Base-by-base conservation (phyloP, 768 basidiomycete species). In the Cubamyces sp. region DNA sequence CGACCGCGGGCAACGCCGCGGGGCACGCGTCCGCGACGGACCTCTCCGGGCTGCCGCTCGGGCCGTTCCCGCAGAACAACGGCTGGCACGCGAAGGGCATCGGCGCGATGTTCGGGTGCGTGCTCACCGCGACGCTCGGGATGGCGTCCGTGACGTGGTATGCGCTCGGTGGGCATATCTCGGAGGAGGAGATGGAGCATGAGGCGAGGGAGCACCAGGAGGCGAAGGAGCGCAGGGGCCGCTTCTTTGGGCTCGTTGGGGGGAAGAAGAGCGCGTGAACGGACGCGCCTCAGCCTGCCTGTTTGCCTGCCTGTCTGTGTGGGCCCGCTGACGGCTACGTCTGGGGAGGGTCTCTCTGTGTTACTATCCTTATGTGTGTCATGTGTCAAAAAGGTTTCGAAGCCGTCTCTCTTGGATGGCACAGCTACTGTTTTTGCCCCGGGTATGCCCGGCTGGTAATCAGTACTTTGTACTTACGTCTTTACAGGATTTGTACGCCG, bases 141-240 rank as follows among this genome's bases (percentile, higher is more conserved):
- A 91, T 97, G 87, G 64, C 78, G 8, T 82, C 85, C 1, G 91
- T 96, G 30, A 77, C 86, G 41, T 98, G 95, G 94, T 98, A 98
- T 75, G 77, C 88, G 40, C 77, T 87, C 48, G 92, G 92, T n/a
- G 85, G 84, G 5, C 76, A 76, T 59, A 78, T 92, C 62, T 82
- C 88, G 47, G 93, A 94, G 43, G 87, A 87, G 66, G 94, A 96
- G 77, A 81, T 92, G 39, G 92, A 94, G 72, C 78, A 82, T 19
- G 90, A 92, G 74, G 84, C 83, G 55, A 76, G 81, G 64, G 74
- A 76, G 64, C 76, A 80, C 57, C 75, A 87, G 11, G 87, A 81
- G 26, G 80, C 76, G 56, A 94, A 90, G 77, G 81, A 77, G 62
- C 75, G 74, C 57, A 78, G 78, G 54, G 79, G 83, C 9, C 75